Percentiles rank a stretch among this genome's conserved stretches.
Evolutionary conservation across 75 land plant genomes (phyloP).

Genomic region (Picea sitchensis): DNA sequence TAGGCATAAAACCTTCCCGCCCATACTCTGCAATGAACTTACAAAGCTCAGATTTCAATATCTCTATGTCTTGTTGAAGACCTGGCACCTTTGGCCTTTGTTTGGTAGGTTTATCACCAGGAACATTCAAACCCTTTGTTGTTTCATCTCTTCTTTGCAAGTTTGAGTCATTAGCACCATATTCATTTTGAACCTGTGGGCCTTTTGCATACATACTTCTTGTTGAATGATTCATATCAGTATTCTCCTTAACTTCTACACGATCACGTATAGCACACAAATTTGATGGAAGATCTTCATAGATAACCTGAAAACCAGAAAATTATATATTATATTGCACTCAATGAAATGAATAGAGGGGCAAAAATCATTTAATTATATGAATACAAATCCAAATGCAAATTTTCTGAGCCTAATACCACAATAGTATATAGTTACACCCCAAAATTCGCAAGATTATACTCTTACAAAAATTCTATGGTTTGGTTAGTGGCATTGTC

Average conservation of each 20-base stretch:
- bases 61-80: constrained; percentile 67
- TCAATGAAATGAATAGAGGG: background rate
- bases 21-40: constrained; percentile 73
- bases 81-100: constrained; percentile 67
- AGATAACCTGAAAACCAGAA: constrained; percentile 63
- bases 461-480: background rate
- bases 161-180: background rate
- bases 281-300: constrained; percentile 98
- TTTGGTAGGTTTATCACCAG: constrained; percentile 14
- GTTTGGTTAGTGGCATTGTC: background rate
- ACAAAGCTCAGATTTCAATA: constrained; percentile 70
- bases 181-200: background rate
- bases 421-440: background rate
- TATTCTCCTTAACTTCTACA: constrained; percentile 45
- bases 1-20: constrained; percentile 91
- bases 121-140: constrained; percentile 2
- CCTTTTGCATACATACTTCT: background rate
- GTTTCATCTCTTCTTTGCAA: background rate
- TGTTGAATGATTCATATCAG: background rate
- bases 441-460: background rate
- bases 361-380: constrained; percentile 4
- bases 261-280: constrained; percentile 92
- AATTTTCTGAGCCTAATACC: background rate
- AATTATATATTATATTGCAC: background rate
- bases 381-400: background rate